Percentiles rank a stretch among this genome's conserved stretches.
Conservation (phyloP, 2,329 filamentous ascomycete species). For the Colletotrichum plurivorum region DNA sequence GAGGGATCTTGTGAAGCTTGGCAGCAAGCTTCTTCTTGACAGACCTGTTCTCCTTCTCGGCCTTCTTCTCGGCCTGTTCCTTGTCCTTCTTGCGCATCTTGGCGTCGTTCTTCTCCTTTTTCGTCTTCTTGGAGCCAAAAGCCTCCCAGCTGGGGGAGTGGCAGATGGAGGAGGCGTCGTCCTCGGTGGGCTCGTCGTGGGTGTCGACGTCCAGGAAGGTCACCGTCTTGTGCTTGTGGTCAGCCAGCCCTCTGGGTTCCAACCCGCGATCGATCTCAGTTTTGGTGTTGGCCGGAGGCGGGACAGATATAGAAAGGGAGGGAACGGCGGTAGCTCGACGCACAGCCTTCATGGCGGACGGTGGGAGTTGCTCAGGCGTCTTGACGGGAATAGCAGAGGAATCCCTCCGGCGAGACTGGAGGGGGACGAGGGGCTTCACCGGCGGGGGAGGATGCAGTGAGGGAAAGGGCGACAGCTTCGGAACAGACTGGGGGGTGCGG, state of each 20-base stretch:
- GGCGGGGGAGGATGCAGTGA: conserved; percentile 21
- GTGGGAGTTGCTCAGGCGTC: conserved; percentile 20
- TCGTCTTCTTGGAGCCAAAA: conserved; percentile 67
- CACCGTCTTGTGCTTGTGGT: conserved; percentile 54
- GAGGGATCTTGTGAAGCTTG: conserved; percentile 56
- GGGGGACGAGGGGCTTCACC: conserved; percentile 29
- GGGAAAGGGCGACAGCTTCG: conserved; percentile 35
- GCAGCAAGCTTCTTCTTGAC: conserved; percentile 52
- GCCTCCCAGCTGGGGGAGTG: conserved; percentile 75
- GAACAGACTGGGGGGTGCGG: conserved; percentile 18
- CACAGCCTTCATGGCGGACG: conserved; percentile 36
- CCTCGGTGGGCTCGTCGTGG: conserved; percentile 53
- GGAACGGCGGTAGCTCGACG: conserved; percentile 42
- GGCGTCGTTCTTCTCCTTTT: conserved; percentile 63
- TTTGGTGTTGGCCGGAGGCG: conserved; percentile 41
- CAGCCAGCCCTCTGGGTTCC: conserved; percentile 44
- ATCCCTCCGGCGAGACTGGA: conserved; percentile 39
- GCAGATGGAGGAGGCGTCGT: conserved; percentile 66
- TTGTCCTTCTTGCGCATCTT: conserved; percentile 59
- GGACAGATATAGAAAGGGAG: conserved; percentile 50
- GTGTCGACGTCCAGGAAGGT: conserved; percentile 54
- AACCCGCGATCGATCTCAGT: conserved; percentile 31
- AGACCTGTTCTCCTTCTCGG: conserved; percentile 54
- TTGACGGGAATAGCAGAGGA: conserved; percentile 19
- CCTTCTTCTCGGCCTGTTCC: conserved; percentile 49